phyloP scores from a whole-genome alignment of 2,329 filamentous ascomycete genomes.

The Trichophyton simii region DNA sequence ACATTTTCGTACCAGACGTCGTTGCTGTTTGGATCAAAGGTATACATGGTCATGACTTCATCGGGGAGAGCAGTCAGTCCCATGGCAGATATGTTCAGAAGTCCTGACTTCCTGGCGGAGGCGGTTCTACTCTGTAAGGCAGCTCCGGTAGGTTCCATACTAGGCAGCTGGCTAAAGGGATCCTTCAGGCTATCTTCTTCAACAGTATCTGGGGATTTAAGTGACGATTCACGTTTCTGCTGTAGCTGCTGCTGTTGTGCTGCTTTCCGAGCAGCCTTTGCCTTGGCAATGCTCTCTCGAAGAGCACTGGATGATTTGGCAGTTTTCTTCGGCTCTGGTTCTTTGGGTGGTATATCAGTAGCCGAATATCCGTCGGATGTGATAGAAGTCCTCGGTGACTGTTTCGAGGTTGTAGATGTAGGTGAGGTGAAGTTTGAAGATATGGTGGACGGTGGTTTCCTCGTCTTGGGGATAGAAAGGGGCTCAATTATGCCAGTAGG shows the following conservation, averaged over 20 bases:
- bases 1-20: conserved; percentile 83
- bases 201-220: conserved; percentile 14
- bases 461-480: conserved; percentile 29
- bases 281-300: conserved; percentile 83
- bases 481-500: conserved; percentile 21
- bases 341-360: conserved; percentile 17
- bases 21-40: conserved; percentile 52
- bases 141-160: conserved; percentile 48
- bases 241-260: conserved; percentile 11
- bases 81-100: conserved; percentile 79
- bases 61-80: conserved; percentile 64
- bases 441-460: conserved; percentile 23
- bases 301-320: conserved; percentile 66
- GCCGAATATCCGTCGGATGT: conserved; percentile 20
- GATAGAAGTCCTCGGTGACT: conserved; percentile 21
- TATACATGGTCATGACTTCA: conserved; percentile 85
- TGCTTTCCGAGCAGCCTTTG: conserved; percentile 66
- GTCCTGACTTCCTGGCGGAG: conserved; percentile 61
- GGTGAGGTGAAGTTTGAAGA: conserved; percentile 21
- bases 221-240: conserved; percentile 18
- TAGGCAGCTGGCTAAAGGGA: conserved; percentile 49
- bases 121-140: conserved; percentile 62
- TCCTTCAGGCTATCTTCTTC: conserved; percentile 34
- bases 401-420: conserved; percentile 22
- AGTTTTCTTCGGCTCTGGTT: conserved; percentile 30